These are phyloP conservation scores for Pichia ethanolica DNA, from an alignment of 805 yeast species.

Conservation along the genomic window DNA sequence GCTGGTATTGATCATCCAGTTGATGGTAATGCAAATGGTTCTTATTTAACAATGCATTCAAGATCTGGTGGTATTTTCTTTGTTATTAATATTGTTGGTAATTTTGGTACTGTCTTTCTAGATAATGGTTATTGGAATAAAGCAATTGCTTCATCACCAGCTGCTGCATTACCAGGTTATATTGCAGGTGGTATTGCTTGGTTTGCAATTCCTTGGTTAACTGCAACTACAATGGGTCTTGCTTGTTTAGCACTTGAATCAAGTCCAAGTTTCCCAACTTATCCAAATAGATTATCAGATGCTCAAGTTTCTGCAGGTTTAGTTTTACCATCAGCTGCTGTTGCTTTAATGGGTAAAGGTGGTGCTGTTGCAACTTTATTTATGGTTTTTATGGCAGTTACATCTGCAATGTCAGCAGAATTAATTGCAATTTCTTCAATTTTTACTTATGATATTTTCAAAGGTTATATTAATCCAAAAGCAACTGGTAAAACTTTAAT, in stretches of 20 bases:
- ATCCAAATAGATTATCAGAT: slow-evolving; percentile 56
- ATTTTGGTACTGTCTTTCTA: slow-evolving; percentile 80
- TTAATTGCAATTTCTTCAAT: slow-evolving; percentile 82
- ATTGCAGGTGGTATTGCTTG: slow-evolving; percentile 83
- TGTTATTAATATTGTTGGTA: slow-evolving; percentile 82
- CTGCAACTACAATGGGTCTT: slow-evolving; percentile 82
- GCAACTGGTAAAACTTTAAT: slow-evolving; percentile 74
- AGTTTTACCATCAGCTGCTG: slow-evolving; percentile 72
- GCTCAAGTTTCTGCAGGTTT: slow-evolving; percentile 78
- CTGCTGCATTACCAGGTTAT: slow-evolving; percentile 81
- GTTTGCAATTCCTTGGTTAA: slow-evolving; percentile 83
- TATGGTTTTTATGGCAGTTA: slow-evolving; percentile 84
- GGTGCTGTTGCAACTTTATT: slow-evolving; percentile 82
- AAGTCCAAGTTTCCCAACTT: slow-evolving; percentile 70
- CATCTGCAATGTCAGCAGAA: slow-evolving; percentile 89
- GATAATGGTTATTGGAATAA: slow-evolving; percentile 88
- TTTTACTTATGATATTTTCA: slow-evolving; percentile 79
- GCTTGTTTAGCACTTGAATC: slow-evolving; percentile 69
- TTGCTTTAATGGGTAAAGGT: slow-evolving; percentile 75
- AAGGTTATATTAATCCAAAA: slow-evolving; percentile 68
- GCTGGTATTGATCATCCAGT: slow-evolving; percentile 59
- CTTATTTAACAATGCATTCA: slow-evolving; percentile 83
- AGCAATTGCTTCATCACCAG: slow-evolving; percentile 73
- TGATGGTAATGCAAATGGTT: slow-evolving; percentile 76
- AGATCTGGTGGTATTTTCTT: slow-evolving; percentile 83